Evolutionary conservation across 805 yeast genomes (phyloP), one percentile per base, ranked within the genome.

Genomic region (Naumovozyma castellii): DNA sequence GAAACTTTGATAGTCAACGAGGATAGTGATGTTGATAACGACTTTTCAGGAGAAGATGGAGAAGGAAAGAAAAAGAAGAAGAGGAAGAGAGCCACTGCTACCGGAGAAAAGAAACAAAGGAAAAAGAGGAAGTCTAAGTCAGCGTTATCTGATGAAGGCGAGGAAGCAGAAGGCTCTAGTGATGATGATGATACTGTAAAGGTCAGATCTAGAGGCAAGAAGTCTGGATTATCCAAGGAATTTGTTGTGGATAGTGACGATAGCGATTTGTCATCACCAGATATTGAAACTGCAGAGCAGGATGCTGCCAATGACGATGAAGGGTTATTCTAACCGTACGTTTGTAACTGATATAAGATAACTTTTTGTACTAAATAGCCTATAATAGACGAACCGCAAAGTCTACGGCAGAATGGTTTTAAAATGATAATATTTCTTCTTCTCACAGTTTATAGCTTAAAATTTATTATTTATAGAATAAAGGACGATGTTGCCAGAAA

Each of bases 221-320:
- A 47, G 38, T 50, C 49, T 12, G 40, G 61, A 43, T 47, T 63
- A 42, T 53, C 69, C 36, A 52, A 63, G 15, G 72, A 68, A 43
- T 51, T 61, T 37, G 61, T 68, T 38, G 67, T 61, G 20, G 73
- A 68, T 39, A 65, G 72, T 51, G 75, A 68, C 47, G 72, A 68
- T 34, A 66, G 59, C 17, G 45, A 45, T n/a, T n/a, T n/a, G n/a
- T n/a, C n/a, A 33, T 53, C 47, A 14, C 45, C 38, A 46, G 45
- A 41, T 14, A 40, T 41, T 18, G 40, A 32, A 13, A 38, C 38
- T 20, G 48, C 40, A 17, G 54, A 50, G 18, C 46, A 50, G 5
- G 46, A 35, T 16, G 46, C 35, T 6, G 47, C 41, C 15, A 48
- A 43, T n/a, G 37, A 39, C 8, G 43, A 44, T n/a, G 48, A 45